Percentiles rank a stretch among this genome's conserved stretches.
phyloP scores from a whole-genome alignment of 2,329 filamentous ascomycete species.

The Aspergillus flavus region DNA sequence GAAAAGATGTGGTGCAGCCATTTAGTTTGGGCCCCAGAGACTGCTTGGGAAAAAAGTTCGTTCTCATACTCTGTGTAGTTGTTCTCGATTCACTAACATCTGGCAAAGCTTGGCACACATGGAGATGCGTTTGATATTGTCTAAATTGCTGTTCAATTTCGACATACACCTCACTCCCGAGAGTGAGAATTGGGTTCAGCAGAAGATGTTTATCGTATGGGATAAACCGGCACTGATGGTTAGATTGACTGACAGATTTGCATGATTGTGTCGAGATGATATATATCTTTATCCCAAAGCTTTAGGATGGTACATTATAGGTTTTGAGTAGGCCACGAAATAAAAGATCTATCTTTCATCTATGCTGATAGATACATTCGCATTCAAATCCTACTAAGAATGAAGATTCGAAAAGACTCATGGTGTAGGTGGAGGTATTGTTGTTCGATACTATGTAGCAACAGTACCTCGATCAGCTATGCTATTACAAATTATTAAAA shows the following conservation, averaged over 20 bases:
- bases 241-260: background rate
- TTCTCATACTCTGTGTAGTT: background rate
- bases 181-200: constrained; percentile 23
- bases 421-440: background rate
- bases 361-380: background rate
- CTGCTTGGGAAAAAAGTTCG: constrained; percentile 19
- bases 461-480: too few species aligned
- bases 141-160: constrained; percentile 30
- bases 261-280: background rate
- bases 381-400: background rate
- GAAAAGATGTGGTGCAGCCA: constrained; percentile 14
- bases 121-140: constrained; percentile 30
- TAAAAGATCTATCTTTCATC: background rate
- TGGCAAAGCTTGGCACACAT: constrained; percentile 23
- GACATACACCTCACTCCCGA: constrained; percentile 21
- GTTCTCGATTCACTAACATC: background rate
- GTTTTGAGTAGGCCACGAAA: too few species aligned
- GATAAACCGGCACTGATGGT: constrained; percentile 26
- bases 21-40: constrained; percentile 15
- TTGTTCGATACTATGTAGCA: too few species aligned
- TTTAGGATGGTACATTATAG: too few species aligned
- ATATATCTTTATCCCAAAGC: too few species aligned
- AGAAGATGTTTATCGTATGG: constrained; percentile 30
- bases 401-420: background rate
- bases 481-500: too few species aligned